phyloP scores from a whole-genome alignment of 345 rosid species.

The Draba incana region DNA sequence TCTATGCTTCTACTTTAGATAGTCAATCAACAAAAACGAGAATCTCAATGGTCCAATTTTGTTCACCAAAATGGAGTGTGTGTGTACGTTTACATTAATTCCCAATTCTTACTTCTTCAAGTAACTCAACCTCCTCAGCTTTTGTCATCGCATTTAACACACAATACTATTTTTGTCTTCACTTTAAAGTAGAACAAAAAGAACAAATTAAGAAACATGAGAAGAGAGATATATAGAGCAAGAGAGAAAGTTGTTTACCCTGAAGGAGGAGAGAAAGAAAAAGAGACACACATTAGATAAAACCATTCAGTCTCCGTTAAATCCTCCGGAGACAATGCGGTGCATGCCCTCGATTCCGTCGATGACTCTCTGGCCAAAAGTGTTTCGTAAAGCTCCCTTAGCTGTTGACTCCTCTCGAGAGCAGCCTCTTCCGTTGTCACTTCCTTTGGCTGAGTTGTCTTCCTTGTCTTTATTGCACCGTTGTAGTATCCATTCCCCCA shows the following conservation, averaged over 20 bases:
- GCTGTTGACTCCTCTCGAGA: slow-evolving; percentile 91
- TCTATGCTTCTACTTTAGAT: slow-evolving; percentile 31
- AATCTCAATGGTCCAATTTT: slow-evolving; percentile 33
- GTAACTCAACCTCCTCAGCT: slow-evolving; percentile 39
- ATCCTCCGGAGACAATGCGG: slow-evolving; percentile 93
- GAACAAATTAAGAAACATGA: slow-evolving; percentile 10
- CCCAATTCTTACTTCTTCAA: slow-evolving; percentile 30
- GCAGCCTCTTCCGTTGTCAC: slow-evolving; percentile 89
- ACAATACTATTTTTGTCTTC: slow-evolving; percentile 37
- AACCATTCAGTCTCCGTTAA: slow-evolving; percentile 97
- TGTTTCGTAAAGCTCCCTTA: slow-evolving; percentile 86
- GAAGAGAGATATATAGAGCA: neutral
- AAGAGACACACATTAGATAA: slow-evolving; percentile 95
- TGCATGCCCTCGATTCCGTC: slow-evolving; percentile 58
- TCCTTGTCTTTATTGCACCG: slow-evolving; percentile 95
- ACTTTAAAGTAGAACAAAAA: neutral
- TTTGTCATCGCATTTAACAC: slow-evolving; percentile 33
- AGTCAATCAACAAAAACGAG: slow-evolving; percentile 21
- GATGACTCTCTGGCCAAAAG: slow-evolving; percentile 75
- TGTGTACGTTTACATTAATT: slow-evolving; percentile 24
- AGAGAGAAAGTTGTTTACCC: slow-evolving; percentile 64
- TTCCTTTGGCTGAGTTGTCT: slow-evolving; percentile 94
- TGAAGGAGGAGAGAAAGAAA: slow-evolving; percentile 75
- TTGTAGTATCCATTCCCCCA: slow-evolving; percentile 98
- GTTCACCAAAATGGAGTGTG: slow-evolving; percentile 22